Evolutionary conservation across 768 basidiomycete species (phyloP), one percentile per base, ranked within the genome.

Genomic region (Tricholoma matsutake): DNA sequence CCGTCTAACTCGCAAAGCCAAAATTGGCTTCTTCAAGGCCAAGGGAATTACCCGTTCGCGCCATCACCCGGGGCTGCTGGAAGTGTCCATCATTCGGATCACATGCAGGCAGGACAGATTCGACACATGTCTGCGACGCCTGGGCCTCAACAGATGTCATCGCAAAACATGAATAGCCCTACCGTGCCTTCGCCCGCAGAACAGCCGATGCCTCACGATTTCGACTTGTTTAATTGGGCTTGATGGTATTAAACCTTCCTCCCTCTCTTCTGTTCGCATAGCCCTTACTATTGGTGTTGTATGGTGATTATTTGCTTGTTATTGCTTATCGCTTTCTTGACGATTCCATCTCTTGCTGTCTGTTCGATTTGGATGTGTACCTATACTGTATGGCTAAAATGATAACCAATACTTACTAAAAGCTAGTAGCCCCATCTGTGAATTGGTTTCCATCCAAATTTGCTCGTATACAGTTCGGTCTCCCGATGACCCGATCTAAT

Each of bases 171-270:
- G 51, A 53, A 32, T 31, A 52, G 51, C 16, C 28, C 51, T 2
- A 5, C 51, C 4, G 8, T 51, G 47, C 47, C 47, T 28, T 51
- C 51, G 6, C 51, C 29, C 32, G 41, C 69, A 66, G 83, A 83
- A 67, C 76, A 75, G 67, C 70, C 74, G 58, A 75, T 78, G 37
- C 57, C 73, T 56, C 76, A 69, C 66, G 86, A 86, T 58, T 82
- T 83, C 65, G 85, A 86, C 63, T 72, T 85, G 63, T 84, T 86
- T 70, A 84, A 83, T 68, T 87, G 86, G 83, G 75, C 76, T 59
- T 78, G 72, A 76, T 75, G 70, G 67, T 66, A 56, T 62, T 56
- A 60, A 58, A 54, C 53, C 43, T 54, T 60, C 49, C 60, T 57
- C 60, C 16, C 20, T 54, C 45, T 29, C 37, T 49, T 28, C 25